A percentile compares a stretch with the other conserved stretches of the same genome.
phyloP scores from a whole-genome alignment of 169 alveolate genomes.

The Plasmodium sp. region DNA sequence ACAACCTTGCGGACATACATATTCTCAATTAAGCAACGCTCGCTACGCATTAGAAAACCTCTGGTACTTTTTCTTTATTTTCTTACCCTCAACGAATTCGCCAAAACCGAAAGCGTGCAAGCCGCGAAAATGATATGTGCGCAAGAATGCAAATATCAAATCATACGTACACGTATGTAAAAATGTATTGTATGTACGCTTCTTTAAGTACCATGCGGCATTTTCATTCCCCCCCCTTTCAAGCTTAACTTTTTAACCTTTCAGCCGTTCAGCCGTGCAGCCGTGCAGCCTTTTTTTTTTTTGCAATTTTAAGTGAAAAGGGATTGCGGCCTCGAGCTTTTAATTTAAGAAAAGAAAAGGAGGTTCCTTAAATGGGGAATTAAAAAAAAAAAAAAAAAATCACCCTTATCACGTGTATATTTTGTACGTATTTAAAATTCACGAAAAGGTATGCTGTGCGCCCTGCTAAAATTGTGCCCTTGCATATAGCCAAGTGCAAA shows the following conservation, averaged over 20 bases:
- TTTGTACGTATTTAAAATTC: neutral
- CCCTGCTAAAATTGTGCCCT: neutral
- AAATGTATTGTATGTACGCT: neutral
- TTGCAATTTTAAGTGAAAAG: neutral
- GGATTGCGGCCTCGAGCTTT: neutral
- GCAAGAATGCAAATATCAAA: neutral
- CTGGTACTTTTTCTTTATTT: neutral
- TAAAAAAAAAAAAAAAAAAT: neutral
- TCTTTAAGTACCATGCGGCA: neutral
- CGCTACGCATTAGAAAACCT: neutral
- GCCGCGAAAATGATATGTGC: neutral
- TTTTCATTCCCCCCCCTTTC: neutral
- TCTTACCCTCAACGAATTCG: neutral
- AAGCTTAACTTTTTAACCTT: neutral
- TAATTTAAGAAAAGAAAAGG: neutral
- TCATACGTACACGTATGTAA: neutral
- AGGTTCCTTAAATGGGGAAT: constrained; percentile 4
- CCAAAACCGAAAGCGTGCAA: neutral
- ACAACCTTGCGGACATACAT: neutral
- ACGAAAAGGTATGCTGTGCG: constrained; percentile 3
- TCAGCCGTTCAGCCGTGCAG: neutral
- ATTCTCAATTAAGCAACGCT: neutral
- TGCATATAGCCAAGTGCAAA: neutral
- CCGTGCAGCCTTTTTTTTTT: neutral
- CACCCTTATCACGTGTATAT: neutral